Evolutionary conservation across 2,329 filamentous ascomycete genomes (phyloP), one percentile per base, ranked within the genome.

Genomic region (Colletotrichum spaethianum): DNA sequence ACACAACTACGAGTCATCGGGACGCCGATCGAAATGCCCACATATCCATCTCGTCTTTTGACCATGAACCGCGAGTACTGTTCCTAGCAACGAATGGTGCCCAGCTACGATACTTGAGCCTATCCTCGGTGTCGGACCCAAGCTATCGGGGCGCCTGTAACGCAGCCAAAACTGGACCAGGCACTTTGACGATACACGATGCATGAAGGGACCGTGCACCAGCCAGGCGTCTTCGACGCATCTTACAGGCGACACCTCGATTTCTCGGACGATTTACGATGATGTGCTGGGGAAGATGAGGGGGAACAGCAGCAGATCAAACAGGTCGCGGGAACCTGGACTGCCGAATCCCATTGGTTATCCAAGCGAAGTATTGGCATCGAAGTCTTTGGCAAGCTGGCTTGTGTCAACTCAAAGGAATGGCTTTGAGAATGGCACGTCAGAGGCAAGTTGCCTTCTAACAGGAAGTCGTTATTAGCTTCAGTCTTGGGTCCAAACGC

Each of bases 261-360:
- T 26, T 61, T 20, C 46, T 65, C 59, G 66, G 53, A 60, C 33
- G 61, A 60, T 70, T 70, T 70, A 38, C 42, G 38, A 55, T 56
- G 28, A 59, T 38, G 18, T 38, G 38, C 36, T 6, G n/a, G 46
- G n/a, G n/a, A 55, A 16, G 20, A 52, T 4, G 46, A 23, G 33
- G 53, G 44, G 53, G 36, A 50, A n/a, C 40, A 16, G 48, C 62
- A 62, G 70, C 42, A 71, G 70, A 73, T 71, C 70, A 66, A 46
- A 67, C 67, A 56, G 8, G 44, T 5, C 31, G 53, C 36, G 38
- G 61, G 42, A 71, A 46, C 31, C 56, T 44, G 38, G 70, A 57
- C 44, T 40, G 3, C 7, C 14, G 40, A 52, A 38, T 11, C 31
- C 11, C 31, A 36, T 50, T 28, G 33, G 18, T 38, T 6, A 11